Evolutionary conservation across 1,284 basidiomycete genomes (phyloP).

Genomic region (Ceratobasidium sp.): DNA sequence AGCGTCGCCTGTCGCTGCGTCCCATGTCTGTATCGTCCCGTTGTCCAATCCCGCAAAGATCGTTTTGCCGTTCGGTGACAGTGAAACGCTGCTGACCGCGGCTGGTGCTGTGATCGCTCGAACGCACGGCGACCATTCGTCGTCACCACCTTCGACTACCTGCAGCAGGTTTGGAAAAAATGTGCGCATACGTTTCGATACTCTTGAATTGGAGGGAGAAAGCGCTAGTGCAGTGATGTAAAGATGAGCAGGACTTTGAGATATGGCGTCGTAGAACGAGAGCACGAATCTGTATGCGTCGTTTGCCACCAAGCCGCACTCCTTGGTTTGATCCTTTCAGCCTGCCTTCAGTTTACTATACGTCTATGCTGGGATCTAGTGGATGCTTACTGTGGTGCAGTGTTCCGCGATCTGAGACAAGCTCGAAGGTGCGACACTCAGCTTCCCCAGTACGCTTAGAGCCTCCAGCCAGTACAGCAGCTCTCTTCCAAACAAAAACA

Average conservation of each 20-base stretch:
- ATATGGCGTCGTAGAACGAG: too few species aligned
- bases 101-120: background rate
- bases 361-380: too few species aligned
- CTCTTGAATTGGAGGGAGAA: background rate
- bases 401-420: background rate
- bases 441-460: background rate
- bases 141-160: background rate
- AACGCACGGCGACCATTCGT: too few species aligned
- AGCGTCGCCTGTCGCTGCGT: background rate
- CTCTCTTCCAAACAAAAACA: too few species aligned
- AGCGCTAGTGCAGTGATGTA: conserved; percentile 7
- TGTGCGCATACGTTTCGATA: background rate
- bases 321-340: too few species aligned
- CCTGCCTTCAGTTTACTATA: too few species aligned
- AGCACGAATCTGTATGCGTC: too few species aligned
- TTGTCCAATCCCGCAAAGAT: background rate
- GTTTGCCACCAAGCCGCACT: too few species aligned
- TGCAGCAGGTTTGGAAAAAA: background rate
- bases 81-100: too few species aligned
- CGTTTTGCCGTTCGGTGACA: background rate
- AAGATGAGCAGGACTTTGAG: background rate
- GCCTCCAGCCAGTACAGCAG: too few species aligned
- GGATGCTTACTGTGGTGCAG: background rate
- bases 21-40: background rate
- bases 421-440: background rate